Percentiles rank a stretch among this genome's conserved stretches.
These are phyloP conservation scores for Heterotrichella gracilis DNA, from an alignment of 352 stramenopile species.

Conservation along the genomic window DNA sequence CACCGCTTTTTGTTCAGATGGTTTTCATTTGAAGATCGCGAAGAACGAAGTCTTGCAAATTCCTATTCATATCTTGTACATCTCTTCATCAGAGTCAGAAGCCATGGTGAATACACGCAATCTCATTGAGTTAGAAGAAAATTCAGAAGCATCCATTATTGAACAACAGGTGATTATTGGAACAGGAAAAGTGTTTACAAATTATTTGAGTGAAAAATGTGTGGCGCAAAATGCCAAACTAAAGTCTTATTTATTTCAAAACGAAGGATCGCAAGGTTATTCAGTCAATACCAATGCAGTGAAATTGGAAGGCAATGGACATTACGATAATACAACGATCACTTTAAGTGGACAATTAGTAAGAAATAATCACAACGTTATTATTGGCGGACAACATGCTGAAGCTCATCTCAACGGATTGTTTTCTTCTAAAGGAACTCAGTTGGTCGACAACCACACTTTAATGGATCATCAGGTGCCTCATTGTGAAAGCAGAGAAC, in stretches of 20 bases:
- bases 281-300: background rate
- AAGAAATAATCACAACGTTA: background rate
- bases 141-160: background rate
- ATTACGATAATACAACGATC: background rate
- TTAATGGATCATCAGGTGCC: background rate
- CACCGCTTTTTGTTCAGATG: background rate
- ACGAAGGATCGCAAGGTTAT: background rate
- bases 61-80: slow-evolving; percentile 6
- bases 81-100: background rate
- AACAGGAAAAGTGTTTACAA: background rate
- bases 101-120: background rate
- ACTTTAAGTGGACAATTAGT: background rate
- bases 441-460: background rate
- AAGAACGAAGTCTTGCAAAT: background rate
- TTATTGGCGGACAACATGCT: background rate
- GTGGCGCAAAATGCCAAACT: background rate
- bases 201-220: slow-evolving; percentile 6
- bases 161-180: slow-evolving; percentile 3
- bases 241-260: background rate
- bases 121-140: background rate
- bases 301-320: background rate
- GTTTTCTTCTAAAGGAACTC: background rate
- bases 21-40: background rate
- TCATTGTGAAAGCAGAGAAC: background rate
- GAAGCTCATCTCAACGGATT: background rate